Conservation (phyloP, 2,329 filamentous ascomycete genomes). For the Teratosphaeria pseudoeucalypti region DNA sequence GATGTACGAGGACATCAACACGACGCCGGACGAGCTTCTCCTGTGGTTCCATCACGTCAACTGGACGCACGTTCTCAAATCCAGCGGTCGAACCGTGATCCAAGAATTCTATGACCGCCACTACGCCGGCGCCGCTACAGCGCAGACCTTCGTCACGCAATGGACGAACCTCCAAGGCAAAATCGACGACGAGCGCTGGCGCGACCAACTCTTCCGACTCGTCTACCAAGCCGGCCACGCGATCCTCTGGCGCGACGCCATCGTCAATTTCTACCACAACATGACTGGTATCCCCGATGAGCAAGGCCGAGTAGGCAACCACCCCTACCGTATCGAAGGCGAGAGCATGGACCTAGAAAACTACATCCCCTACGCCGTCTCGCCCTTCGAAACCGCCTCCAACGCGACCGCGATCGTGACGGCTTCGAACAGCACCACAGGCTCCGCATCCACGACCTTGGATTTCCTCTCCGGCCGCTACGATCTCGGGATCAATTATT, state of each 20-base stretch:
- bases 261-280: constrained; percentile 54
- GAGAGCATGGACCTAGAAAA: constrained; percentile 53
- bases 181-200: constrained; percentile 51
- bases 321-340: constrained; percentile 59
- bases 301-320: constrained; percentile 45
- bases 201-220: constrained; percentile 49
- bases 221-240: constrained; percentile 59
- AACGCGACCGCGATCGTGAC: constrained; percentile 47
- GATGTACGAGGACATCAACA: constrained; percentile 49
- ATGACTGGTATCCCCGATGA: constrained; percentile 51
- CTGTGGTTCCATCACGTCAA: constrained; percentile 67
- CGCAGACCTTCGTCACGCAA: constrained; percentile 44
- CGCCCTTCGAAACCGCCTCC: constrained; percentile 51
- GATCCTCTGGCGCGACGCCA: constrained; percentile 59
- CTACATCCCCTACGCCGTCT: constrained; percentile 45
- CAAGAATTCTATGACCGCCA: constrained; percentile 58
- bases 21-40: constrained; percentile 57
- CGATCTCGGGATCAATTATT: constrained; percentile 57
- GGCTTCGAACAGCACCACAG: constrained; percentile 39
- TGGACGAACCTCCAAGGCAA: constrained; percentile 48
- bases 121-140: constrained; percentile 49
- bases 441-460: constrained; percentile 39
- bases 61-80: constrained; percentile 53
- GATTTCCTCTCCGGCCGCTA: constrained; percentile 46
- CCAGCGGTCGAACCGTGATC: constrained; percentile 53